These are phyloP conservation scores for Pontederia crassipes DNA, from an alignment of 176 grass and related monocot genomes.

Conservation along the genomic window DNA sequence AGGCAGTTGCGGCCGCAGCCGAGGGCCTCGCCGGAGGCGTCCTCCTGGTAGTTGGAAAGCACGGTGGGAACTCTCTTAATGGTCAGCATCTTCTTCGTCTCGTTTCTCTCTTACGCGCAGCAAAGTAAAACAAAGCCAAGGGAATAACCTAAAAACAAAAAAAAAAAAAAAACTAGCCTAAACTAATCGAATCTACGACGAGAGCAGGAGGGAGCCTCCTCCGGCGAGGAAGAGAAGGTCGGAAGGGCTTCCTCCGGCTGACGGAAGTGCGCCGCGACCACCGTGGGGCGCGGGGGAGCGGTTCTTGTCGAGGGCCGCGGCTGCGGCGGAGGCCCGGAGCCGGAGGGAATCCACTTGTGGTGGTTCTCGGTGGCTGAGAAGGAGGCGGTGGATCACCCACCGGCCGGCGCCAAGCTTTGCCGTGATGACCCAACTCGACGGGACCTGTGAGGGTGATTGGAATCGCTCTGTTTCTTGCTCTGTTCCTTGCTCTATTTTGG, in stretches of 20 bases:
- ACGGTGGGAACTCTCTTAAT: constrained; percentile 89
- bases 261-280: constrained; percentile 85
- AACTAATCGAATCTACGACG: constrained; percentile 4
- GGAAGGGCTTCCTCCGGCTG: constrained; percentile 81
- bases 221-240: constrained; percentile 99
- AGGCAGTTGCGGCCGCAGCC: constrained; percentile 83
- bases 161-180: constrained; percentile 1
- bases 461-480: too few relatives aligned
- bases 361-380: constrained; percentile 5
- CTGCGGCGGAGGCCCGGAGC: not conserved
- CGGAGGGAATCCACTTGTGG: constrained; percentile 54
- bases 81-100: constrained; percentile 75
- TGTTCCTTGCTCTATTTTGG: not conserved
- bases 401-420: constrained; percentile 68
- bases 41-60: constrained; percentile 94
- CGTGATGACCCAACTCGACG: constrained; percentile 69
- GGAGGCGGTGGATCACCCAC: constrained; percentile 64
- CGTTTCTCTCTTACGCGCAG: not conserved
- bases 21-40: constrained; percentile 22
- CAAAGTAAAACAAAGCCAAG: not conserved
- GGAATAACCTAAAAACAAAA: constrained; percentile 6
- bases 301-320: constrained; percentile 10
- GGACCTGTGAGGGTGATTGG: not conserved
- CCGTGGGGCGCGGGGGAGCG: constrained; percentile 69
- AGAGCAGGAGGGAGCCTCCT: constrained; percentile 39